Evolutionary conservation across 495 filamentous ascomycete genomes (phyloP), one percentile per base, ranked within the genome.

Genomic region (Penicillium macrosclerotiorum): DNA sequence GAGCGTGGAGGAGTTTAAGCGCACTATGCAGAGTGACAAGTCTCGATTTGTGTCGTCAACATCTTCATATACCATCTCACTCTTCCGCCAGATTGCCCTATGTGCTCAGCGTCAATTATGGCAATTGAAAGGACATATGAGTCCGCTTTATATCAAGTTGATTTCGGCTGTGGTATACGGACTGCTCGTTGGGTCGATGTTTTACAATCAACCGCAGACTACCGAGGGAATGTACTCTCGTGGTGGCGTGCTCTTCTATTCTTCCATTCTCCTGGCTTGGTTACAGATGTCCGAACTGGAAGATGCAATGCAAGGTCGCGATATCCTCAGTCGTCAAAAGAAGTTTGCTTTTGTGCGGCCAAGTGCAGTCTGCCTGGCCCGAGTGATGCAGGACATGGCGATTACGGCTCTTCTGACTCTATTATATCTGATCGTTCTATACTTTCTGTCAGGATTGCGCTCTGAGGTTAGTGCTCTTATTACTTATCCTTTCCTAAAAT

Each of bases 301-400:
- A 42, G 70, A 82, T 13, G 81, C 85, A 0, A 90, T 90, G 60
- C 71, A 78, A 8, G 79, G 80, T 2, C 77, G 85, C 19, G 85
- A 84, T 12, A 86, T 92, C 33, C 65, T 92, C 12, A 78, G 82
- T 44, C 88, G 89, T 33, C 89, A 94, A 60, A 85, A 88, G 64
- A 80, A 78, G 37, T 90, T 65, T 59, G 82, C 84, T 1, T 90
- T 92, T 63, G 89, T 90, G 45, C 76, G 85, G 2, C 88, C 89
- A 11, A 77, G 83, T 22, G 88, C 89, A 26, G 85, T 83, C 23
- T 84, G 81, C 17, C 74, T 93, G 45, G 88, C 86, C 2, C 76
- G 87, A 23, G 84, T 84, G 1, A 63, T 88, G 17, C 73, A 84
- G 14, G 89, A 93, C 51, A 55, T 88, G 7, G 79, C 87, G 5